These are phyloP conservation scores for Morella rubra DNA, from an alignment of 306 rosid genomes.

Conservation along the genomic window DNA sequence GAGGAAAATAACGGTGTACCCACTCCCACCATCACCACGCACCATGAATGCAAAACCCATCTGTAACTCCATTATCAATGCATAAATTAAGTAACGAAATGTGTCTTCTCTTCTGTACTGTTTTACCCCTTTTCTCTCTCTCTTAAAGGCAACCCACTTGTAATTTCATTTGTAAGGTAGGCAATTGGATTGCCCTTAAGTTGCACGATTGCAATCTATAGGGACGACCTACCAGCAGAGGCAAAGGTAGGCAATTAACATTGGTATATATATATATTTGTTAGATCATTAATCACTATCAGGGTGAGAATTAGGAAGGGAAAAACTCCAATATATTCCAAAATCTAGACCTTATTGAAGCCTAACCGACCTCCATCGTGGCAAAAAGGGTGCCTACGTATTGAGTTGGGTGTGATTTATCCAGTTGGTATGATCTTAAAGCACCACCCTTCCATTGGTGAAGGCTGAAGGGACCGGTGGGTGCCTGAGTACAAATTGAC, in stretches of 20 bases:
- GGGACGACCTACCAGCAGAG: background rate
- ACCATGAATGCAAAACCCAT: background rate
- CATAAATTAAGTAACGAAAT: background rate
- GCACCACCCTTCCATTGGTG: background rate
- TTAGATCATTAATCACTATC: too few species aligned
- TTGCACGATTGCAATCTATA: background rate
- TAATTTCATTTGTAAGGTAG: background rate
- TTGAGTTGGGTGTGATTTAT: background rate
- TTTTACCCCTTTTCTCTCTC: background rate
- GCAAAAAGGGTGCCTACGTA: too few species aligned
- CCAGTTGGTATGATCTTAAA: background rate
- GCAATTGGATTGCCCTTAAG: background rate
- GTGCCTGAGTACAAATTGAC: background rate
- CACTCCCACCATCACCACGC: background rate
- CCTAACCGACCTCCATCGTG: too few species aligned
- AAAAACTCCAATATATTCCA: too few species aligned
- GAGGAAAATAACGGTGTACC: background rate
- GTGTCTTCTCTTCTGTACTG: background rate
- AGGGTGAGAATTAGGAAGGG: too few species aligned
- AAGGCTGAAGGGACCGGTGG: background rate
- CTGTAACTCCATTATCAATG: too few species aligned
- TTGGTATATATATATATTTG: too few species aligned
- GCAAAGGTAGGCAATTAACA: too few species aligned
- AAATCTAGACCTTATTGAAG: too few species aligned
- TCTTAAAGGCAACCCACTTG: background rate